Conservation (phyloP, 2,329 filamentous ascomycete genomes). For the Curvularia verruculosa region DNA sequence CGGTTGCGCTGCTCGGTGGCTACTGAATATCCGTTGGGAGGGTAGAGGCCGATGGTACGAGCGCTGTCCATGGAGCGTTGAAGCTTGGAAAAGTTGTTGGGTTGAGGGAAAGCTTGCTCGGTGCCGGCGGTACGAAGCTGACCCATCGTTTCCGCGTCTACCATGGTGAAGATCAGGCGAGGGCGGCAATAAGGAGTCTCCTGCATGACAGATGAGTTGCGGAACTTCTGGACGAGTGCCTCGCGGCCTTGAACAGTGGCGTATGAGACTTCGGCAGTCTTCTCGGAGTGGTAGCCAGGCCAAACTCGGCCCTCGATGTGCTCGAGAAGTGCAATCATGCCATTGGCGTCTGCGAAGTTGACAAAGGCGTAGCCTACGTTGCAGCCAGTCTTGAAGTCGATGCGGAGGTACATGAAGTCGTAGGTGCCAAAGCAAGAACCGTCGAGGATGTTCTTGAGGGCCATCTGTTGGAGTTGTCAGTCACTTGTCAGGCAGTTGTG, state of each 20-base stretch:
- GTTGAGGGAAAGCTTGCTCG: conserved; percentile 76
- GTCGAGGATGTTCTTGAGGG: conserved; percentile 78
- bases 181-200: conserved; percentile 82
- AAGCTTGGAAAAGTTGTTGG: conserved; percentile 87
- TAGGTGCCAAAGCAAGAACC: conserved; percentile 80
- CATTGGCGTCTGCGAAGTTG: conserved; percentile 77
- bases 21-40: conserved; percentile 75
- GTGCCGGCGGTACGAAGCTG: conserved; percentile 62
- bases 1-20: conserved; percentile 77
- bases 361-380: conserved; percentile 98
- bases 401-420: conserved; percentile 94
- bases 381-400: conserved; percentile 59
- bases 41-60: conserved; percentile 84
- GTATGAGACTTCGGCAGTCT: conserved; percentile 89
- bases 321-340: conserved; percentile 41
- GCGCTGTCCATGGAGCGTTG: conserved; percentile 87
- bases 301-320: conserved; percentile 53
- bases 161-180: conserved; percentile 64
- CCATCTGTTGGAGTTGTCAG: conserved; percentile 32
- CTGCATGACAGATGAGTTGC: conserved; percentile 95
- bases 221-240: conserved; percentile 90
- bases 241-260: conserved; percentile 96
- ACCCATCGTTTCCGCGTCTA: conserved; percentile 51
- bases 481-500: not conserved
- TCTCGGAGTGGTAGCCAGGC: conserved; percentile 83